Percentiles rank a stretch among this genome's conserved stretches.
These are phyloP conservation scores for Cyclocybe aegerita DNA, from an alignment of 768 basidiomycete species.

Conservation along the genomic window DNA sequence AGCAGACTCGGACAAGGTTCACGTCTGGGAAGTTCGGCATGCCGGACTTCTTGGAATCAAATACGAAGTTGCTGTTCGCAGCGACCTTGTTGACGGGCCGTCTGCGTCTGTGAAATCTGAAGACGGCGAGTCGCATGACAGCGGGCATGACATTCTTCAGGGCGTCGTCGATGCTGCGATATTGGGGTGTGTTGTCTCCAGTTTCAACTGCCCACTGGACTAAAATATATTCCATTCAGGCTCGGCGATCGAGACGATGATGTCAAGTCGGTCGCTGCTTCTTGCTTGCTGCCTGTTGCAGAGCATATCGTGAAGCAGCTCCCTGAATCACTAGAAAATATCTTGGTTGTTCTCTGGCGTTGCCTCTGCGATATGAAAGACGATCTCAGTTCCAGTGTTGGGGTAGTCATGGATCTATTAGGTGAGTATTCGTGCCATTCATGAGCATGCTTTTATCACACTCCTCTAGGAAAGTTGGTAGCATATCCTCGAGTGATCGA, in stretches of 20 bases:
- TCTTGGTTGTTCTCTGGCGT: constrained; percentile 86
- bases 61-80: constrained; percentile 94
- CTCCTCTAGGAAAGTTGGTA: constrained; percentile 73
- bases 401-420: constrained; percentile 96
- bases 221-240: constrained; percentile 35
- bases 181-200: constrained; percentile 63
- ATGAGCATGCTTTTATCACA: constrained; percentile 1
- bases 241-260: constrained; percentile 93
- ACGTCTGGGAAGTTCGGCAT: constrained; percentile 97
- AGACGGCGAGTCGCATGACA: constrained; percentile 33
- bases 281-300: constrained; percentile 88
- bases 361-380: constrained; percentile 94
- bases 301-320: constrained; percentile 75
- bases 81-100: constrained; percentile 66
- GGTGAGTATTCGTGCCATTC: constrained; percentile 42
- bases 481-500: constrained; percentile 75
- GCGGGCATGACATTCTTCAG: constrained; percentile 59
- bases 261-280: constrained; percentile 92
- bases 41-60: constrained; percentile 97
- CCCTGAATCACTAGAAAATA: constrained; percentile 65
- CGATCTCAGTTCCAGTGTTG: constrained; percentile 94
- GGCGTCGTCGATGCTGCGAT: constrained; percentile 91
- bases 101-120: constrained; percentile 29
- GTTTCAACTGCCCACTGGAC: background rate
- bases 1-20: constrained; percentile 43